Evolutionary conservation across 2,329 filamentous ascomycete genomes (phyloP).

Genomic region (Fusarium pininemorale): DNA sequence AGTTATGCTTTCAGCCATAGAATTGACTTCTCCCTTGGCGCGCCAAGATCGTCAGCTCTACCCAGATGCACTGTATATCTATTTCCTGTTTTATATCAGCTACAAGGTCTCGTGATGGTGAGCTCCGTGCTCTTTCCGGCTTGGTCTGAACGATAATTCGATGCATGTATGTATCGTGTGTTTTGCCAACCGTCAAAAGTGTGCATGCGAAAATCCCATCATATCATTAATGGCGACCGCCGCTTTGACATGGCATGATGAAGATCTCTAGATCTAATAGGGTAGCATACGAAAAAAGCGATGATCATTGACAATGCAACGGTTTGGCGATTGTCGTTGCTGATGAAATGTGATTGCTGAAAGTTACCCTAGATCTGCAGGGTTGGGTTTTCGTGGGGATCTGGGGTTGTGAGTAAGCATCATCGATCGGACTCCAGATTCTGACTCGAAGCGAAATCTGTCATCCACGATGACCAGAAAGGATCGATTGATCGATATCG

Average conservation of each 20-base stretch:
- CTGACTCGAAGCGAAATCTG: not conserved
- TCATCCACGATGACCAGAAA: not conserved
- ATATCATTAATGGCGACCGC: not conserved
- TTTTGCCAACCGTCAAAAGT: not conserved
- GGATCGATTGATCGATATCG: not conserved
- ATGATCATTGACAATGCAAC: not conserved
- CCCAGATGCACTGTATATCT: constrained; percentile 1
- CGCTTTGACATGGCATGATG: not conserved
- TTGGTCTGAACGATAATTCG: not conserved
- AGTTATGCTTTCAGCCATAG: not conserved
- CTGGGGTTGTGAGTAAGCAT: not conserved
- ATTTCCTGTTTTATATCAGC: not conserved
- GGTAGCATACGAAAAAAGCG: not conserved
- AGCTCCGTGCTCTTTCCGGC: not conserved
- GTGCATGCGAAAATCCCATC: not conserved
- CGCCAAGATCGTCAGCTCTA: constrained; percentile 25
- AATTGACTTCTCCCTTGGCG: constrained; percentile 3
- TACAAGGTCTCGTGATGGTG: not conserved
- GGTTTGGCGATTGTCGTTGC: not conserved
- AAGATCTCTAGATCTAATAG: not conserved
- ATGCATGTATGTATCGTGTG: not conserved
- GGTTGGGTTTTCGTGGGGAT: not conserved
- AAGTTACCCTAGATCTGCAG: constrained; percentile 14
- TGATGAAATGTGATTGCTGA: not conserved
- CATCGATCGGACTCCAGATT: not conserved